phyloP scores from a whole-genome alignment of 345 rosid species.

The Lenwebbia sp. region DNA sequence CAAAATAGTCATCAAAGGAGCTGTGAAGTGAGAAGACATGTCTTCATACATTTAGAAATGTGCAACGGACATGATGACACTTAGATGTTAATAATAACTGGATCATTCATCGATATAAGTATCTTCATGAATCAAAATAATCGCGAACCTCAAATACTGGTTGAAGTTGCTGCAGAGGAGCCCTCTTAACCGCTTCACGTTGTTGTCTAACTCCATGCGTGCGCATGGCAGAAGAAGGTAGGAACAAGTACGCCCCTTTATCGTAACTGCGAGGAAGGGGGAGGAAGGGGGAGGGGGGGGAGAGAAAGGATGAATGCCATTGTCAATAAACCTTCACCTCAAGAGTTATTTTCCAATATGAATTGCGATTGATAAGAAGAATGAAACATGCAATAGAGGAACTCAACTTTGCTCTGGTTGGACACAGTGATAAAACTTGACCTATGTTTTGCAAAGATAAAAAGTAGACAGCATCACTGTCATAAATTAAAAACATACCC shows the following conservation, averaged over 20 bases:
- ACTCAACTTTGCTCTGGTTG: neutral
- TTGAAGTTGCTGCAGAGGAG: conserved; percentile 55
- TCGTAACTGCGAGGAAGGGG: conserved; percentile 48
- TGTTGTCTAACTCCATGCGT: conserved; percentile 85
- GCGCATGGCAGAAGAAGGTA: conserved; percentile 84
- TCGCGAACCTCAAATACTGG: conserved; percentile 65
- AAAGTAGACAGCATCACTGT: neutral
- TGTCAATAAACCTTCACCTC: neutral
- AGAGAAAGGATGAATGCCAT: neutral
- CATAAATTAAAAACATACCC: conserved; percentile 41
- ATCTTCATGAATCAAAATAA: neutral
- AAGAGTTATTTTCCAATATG: neutral
- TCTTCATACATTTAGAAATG: neutral
- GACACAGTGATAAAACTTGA: neutral
- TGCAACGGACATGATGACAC: neutral
- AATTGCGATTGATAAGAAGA: neutral
- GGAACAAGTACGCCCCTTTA: conserved; percentile 79
- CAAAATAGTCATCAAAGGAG: neutral
- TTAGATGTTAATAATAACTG: neutral
- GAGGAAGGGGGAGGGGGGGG: neutral
- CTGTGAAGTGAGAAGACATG: neutral
- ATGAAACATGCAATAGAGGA: neutral
- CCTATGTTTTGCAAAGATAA: neutral
- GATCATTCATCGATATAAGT: neutral
- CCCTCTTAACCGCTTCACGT: conserved; percentile 56